A percentile compares a stretch with the other conserved stretches of the same genome.
These are phyloP conservation scores for Ophiocordyceps camponoti-floridani DNA, from an alignment of 2,329 filamentous ascomycete genomes.

Conservation along the genomic window DNA sequence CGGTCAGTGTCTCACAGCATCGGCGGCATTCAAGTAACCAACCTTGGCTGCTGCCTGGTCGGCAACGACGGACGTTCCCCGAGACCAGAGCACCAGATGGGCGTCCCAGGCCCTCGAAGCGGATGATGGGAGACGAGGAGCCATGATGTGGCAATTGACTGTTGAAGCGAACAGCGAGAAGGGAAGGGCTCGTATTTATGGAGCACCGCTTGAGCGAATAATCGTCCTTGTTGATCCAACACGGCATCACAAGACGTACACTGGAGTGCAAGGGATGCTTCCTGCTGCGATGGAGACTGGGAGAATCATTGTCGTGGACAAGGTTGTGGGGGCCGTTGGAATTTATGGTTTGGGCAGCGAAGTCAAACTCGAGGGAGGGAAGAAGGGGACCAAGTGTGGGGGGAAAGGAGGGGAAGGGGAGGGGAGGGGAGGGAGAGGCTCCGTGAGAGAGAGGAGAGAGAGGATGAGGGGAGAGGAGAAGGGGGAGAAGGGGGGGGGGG, in stretches of 20 bases:
- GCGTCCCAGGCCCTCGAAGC: background rate
- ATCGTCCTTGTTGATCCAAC: background rate
- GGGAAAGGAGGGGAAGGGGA: conserved; percentile 1
- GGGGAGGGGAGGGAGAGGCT: conserved; percentile 1
- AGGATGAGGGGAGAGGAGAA: background rate
- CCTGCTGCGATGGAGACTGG: background rate
- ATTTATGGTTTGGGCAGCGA: conserved; percentile 15
- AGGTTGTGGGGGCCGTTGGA: conserved; percentile 10
- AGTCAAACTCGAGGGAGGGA: background rate
- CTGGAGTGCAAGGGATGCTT: no score
- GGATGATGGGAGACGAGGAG: background rate
- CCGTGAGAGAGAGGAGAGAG: background rate
- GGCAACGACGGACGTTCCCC: background rate
- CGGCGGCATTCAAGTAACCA: background rate
- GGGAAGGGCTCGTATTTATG: background rate
- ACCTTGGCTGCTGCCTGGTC: conserved; percentile 1
- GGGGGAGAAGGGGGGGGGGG: conserved; percentile 2
- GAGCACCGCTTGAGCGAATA: background rate
- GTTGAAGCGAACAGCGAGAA: background rate
- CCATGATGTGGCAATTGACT: background rate
- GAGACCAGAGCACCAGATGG: background rate
- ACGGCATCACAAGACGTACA: background rate
- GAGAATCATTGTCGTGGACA: background rate
- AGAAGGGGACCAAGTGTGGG: background rate
- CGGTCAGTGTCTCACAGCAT: background rate